These are phyloP conservation scores for Podila epigama DNA, from an alignment of 192 early-diverging fungal species.

Conservation along the genomic window DNA sequence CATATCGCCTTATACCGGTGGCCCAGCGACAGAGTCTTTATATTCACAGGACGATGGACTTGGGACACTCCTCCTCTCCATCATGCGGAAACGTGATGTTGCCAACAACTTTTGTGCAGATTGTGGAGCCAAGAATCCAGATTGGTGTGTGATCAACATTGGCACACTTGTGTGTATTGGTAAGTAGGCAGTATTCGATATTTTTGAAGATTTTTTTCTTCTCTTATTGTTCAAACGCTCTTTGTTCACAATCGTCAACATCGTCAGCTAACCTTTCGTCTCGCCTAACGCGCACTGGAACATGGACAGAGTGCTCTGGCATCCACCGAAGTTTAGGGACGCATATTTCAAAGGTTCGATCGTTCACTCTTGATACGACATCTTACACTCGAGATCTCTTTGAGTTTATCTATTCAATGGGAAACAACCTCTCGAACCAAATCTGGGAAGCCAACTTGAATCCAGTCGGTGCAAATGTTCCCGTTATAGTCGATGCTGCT, in stretches of 20 bases:
- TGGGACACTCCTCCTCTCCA: constrained; percentile 18
- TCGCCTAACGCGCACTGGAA: background rate
- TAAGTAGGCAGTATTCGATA: constrained; percentile 21
- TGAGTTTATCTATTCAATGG: constrained; percentile 61
- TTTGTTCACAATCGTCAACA: background rate
- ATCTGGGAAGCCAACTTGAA: constrained; percentile 68
- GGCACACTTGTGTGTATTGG: constrained; percentile 74
- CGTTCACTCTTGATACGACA: constrained; percentile 68
- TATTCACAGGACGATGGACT: constrained; percentile 1
- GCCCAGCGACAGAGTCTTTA: background rate
- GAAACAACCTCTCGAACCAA: constrained; percentile 68
- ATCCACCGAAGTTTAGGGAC: constrained; percentile 74
- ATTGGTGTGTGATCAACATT: constrained; percentile 76
- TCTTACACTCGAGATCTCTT: constrained; percentile 73
- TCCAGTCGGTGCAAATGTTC: background rate
- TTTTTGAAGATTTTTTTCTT: background rate
- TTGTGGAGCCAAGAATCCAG: constrained; percentile 68
- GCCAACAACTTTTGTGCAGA: constrained; percentile 69
- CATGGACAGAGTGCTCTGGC: constrained; percentile 69
- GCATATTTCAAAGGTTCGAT: constrained; percentile 77
- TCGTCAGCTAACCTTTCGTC: too few species aligned
- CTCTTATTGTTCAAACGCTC: background rate
- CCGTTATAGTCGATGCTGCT: background rate
- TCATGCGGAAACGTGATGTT: constrained; percentile 37
- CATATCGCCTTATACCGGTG: background rate